Base-by-base conservation (phyloP, 306 rosid species). In the Cucurbita argyrosperma region DNA sequence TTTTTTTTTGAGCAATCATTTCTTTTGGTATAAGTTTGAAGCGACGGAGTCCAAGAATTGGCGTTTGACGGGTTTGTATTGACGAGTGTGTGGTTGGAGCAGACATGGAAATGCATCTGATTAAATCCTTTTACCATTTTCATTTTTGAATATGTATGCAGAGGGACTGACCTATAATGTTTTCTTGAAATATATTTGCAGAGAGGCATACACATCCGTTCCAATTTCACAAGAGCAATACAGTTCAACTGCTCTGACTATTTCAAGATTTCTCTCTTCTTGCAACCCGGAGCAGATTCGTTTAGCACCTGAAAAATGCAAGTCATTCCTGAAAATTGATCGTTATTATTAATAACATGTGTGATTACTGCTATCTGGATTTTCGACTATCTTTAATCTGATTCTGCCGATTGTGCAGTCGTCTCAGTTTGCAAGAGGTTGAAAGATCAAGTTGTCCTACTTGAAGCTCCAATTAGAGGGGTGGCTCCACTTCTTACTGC, bases 261-360 rank as follows among this genome's bases (percentile, higher is more conserved):
- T 82, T 45, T 70, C 87, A 37, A 83, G 83, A 52, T 94, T 91
- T 63, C 80, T 94, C 37, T 62, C 70, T 71, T 81, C 80, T 76
- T 94, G 97, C 78, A 82, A 42, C 16, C 74, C 59, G 0, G 99
- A 94, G 82, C 96, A 94, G 56, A 85, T 94, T 83, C 87, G 87
- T 40, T 77, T 89, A 86, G 91, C 89, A 16, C 82, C 92, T 42
- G 96, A 90, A 43, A 90, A 88, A 83, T 94, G 98, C 90, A 94
- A 69, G 12, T 65, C 18, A 46, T 56, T 56, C 13, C 21, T 75
- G 53, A 21, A 42, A 50, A 67, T 54, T 56, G 63, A 42, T 1
- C 10, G 52, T 42, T 74, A 56, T 73, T 76, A 15, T 37, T 55
- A 47, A 62, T 68, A 62, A 15, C 26, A 16, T 46, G 16, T 56